These are phyloP conservation scores for Zygotorulaspora chibaensis DNA, from an alignment of 805 yeast genomes.

Conservation along the genomic window DNA sequence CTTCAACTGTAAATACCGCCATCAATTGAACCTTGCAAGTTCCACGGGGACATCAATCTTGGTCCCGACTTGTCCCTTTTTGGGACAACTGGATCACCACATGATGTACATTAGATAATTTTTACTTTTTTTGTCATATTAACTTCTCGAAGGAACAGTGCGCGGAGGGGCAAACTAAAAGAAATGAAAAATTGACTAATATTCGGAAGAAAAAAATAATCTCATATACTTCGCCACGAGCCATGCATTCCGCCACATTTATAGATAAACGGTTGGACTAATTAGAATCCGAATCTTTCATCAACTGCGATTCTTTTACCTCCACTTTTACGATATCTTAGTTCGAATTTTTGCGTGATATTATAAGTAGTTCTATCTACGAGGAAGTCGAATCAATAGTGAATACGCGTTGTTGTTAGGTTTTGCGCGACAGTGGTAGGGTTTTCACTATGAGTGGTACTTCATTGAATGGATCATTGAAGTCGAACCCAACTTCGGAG, in stretches of 20 bases:
- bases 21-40: background rate
- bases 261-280: background rate
- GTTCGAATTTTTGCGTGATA: background rate
- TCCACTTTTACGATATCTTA: too few relatives aligned
- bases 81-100: background rate
- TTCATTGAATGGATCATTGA: constrained; percentile 9
- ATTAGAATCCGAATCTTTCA: background rate
- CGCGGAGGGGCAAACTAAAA: constrained; percentile 1
- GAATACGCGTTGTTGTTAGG: background rate
- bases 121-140: background rate
- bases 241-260: background rate
- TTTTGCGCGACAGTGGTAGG: background rate
- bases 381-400: background rate
- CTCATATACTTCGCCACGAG: background rate
- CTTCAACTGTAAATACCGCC: background rate
- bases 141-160: background rate
- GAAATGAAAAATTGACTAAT: background rate
- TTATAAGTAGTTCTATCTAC: too few relatives aligned
- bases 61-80: background rate
- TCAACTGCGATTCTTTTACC: background rate
- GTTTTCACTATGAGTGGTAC: constrained; percentile 2
- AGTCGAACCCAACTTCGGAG: constrained; percentile 19
- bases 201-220: background rate
- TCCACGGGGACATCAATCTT: background rate
- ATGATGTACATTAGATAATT: background rate